phyloP scores from a whole-genome alignment of 2,329 filamentous ascomycete genomes.

The Arthrobotrys musiformis region DNA sequence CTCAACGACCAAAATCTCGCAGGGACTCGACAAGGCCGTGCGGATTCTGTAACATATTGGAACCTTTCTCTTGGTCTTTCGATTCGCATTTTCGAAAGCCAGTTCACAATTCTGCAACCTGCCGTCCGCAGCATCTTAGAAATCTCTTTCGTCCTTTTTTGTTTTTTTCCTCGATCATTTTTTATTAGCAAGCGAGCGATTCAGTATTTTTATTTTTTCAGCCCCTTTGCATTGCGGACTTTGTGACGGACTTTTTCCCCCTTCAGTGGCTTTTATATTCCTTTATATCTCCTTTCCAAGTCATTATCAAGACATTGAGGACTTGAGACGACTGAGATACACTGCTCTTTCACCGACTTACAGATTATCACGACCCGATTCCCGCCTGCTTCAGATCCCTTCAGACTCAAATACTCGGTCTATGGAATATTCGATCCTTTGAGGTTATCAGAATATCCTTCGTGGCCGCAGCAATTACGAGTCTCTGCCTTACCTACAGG shows the following conservation, averaged over 20 bases:
- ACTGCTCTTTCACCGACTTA: conserved; percentile 25
- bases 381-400: neutral
- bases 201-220: conserved; percentile 54
- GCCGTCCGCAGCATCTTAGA: conserved; percentile 44
- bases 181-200: conserved; percentile 52
- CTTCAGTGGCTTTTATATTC: conserved; percentile 44
- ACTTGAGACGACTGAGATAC: conserved; percentile 39
- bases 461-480: conserved; percentile 39
- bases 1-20: conserved; percentile 41
- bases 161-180: conserved; percentile 44
- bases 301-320: conserved; percentile 43
- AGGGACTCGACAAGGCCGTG: conserved; percentile 40
- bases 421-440: conserved; percentile 52
- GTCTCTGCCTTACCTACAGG: conserved; percentile 47
- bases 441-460: conserved; percentile 48
- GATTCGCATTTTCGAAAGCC: conserved; percentile 45
- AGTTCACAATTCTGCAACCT: conserved; percentile 48
- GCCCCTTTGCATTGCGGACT: conserved; percentile 58
- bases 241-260: conserved; percentile 56
- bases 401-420: conserved; percentile 28
- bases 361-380: conserved; percentile 8
- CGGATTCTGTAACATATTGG: conserved; percentile 55
- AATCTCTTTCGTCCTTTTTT: conserved; percentile 52
- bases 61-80: conserved; percentile 26
- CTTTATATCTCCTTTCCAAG: conserved; percentile 35